These are phyloP conservation scores for Elaeis oleifera DNA, from an alignment of 202 grass and related monocot species.

Conservation along the genomic window DNA sequence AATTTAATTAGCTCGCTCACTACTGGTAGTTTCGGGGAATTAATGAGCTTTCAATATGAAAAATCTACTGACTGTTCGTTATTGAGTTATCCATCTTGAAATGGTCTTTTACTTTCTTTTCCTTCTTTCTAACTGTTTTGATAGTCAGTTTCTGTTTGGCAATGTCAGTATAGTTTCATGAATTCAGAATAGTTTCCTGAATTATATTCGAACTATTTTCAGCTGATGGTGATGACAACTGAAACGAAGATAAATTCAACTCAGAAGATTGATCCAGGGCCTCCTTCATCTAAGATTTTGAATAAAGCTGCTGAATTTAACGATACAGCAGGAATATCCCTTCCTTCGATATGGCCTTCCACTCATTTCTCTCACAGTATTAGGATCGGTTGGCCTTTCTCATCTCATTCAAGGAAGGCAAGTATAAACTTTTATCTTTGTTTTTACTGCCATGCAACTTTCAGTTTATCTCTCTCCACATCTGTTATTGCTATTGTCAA, in stretches of 20 bases:
- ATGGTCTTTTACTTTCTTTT: too few species aligned
- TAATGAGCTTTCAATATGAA: too few species aligned
- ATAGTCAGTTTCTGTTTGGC: too few species aligned
- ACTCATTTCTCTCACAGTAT: constrained; percentile 86
- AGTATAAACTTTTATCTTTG: neutral
- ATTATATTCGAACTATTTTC: too few species aligned
- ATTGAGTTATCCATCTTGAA: too few species aligned
- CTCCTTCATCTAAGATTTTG: constrained; percentile 33
- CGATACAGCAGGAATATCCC: constrained; percentile 59
- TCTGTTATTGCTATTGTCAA: neutral
- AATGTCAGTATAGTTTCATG: too few species aligned
- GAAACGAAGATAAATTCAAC: constrained; percentile 27
- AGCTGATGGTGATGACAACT: neutral
- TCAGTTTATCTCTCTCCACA: neutral
- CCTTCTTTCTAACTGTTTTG: too few species aligned
- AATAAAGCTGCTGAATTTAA: constrained; percentile 56
- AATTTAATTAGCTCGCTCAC: too few species aligned
- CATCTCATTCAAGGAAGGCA: constrained; percentile 91
- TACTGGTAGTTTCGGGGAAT: too few species aligned
- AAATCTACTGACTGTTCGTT: too few species aligned
- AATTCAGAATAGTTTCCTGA: too few species aligned
- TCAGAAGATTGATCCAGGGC: constrained; percentile 29
- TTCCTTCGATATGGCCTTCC: constrained; percentile 75
- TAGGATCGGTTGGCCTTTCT: constrained; percentile 63
- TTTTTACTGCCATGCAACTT: too few species aligned